Percentiles rank a stretch among this genome's conserved stretches.
Conservation (phyloP, 1,284 basidiomycete species). For the Tylopilus sp. region DNA sequence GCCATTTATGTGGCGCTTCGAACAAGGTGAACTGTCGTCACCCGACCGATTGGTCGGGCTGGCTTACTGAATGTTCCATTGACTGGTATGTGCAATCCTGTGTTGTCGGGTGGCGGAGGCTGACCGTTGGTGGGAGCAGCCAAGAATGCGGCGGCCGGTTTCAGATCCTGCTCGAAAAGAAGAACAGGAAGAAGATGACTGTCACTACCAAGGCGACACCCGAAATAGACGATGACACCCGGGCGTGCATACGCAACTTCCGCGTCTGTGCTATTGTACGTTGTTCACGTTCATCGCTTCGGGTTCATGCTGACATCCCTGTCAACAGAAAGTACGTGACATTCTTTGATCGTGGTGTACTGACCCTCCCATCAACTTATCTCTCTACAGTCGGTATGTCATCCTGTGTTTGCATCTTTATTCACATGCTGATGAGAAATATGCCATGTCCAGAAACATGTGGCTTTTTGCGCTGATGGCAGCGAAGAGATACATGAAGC, state of each 20-base stretch:
- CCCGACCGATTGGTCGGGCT: constrained; percentile 32
- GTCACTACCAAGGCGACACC: constrained; percentile 9
- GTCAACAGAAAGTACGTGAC: constrained; percentile 32
- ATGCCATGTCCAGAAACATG: constrained; percentile 54
- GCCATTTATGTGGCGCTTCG: constrained; percentile 34
- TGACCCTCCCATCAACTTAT: constrained; percentile 2
- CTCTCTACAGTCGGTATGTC: constrained; percentile 25
- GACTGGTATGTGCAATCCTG: constrained; percentile 27
- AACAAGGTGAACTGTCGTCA: constrained; percentile 32
- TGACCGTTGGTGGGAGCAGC: constrained; percentile 14
- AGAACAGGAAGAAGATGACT: constrained; percentile 17
- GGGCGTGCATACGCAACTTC: constrained; percentile 41
- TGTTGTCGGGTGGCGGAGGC: background rate
- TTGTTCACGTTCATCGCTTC: background rate
- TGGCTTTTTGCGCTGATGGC: constrained; percentile 64
- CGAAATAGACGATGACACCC: constrained; percentile 32
- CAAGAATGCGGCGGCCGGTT: constrained; percentile 35
- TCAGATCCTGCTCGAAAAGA: constrained; percentile 38
- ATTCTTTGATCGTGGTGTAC: background rate
- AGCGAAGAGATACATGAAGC: constrained; percentile 67
- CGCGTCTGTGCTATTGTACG: constrained; percentile 34
- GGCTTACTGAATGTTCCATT: constrained; percentile 39
- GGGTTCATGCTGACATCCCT: constrained; percentile 13
- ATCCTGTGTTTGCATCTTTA: background rate
- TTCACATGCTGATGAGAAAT: constrained; percentile 11